Conservation (phyloP, 495 filamentous ascomycete genomes). For the Penicillium mononematosum region DNA sequence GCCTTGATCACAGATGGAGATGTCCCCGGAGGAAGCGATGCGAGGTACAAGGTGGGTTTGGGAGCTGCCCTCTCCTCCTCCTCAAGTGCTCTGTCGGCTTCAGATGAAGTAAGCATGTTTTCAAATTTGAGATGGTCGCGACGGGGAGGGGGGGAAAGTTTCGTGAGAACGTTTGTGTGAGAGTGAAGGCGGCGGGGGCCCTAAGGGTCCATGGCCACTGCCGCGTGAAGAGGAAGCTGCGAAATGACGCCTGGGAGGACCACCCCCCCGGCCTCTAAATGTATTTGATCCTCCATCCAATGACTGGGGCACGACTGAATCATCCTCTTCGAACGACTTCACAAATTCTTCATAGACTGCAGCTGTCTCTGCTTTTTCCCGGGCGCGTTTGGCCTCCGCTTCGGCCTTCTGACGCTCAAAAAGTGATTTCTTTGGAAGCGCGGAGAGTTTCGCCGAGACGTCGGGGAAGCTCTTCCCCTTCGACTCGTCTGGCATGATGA, state of each 20-base stretch:
- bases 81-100: constrained; percentile 47
- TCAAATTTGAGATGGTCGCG: constrained; percentile 24
- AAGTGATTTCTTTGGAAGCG: constrained; percentile 78
- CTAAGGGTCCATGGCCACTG: constrained; percentile 77
- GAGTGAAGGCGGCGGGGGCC: constrained; percentile 55
- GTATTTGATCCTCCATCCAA: constrained; percentile 31
- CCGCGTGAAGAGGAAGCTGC: constrained; percentile 49
- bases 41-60: constrained; percentile 83
- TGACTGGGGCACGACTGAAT: constrained; percentile 31
- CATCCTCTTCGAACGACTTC: constrained; percentile 81
- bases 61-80: constrained; percentile 72
- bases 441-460: constrained; percentile 76
- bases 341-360: constrained; percentile 90
- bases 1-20: constrained; percentile 73
- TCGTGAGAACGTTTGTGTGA: constrained; percentile 54
- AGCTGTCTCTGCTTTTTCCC: constrained; percentile 85
- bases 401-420: constrained; percentile 94
- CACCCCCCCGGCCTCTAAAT: constrained; percentile 39
- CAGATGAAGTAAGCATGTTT: constrained; percentile 22
- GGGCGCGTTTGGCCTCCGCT: constrained; percentile 83
- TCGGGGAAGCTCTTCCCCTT: constrained; percentile 73
- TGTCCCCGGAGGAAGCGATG: constrained; percentile 59
- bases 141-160: constrained; percentile 37
- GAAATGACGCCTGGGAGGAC: constrained; percentile 56
- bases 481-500: constrained; percentile 43